Evolutionary conservation across 1,284 basidiomycete species (phyloP).

Genomic region (Mycena citricolor): DNA sequence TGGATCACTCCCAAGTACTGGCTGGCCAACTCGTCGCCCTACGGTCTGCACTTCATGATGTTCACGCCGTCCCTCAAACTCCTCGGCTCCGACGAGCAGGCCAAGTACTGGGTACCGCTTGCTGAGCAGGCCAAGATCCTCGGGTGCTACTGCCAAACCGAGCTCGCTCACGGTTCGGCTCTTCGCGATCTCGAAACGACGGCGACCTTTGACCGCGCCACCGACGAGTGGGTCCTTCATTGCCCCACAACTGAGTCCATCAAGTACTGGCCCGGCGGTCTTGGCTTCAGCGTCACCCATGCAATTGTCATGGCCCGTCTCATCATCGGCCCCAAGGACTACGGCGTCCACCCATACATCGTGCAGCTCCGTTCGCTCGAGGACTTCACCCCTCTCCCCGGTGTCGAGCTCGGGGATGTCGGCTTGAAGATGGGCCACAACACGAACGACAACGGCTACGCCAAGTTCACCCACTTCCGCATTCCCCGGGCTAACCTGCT

Average conservation of each 20-base stretch:
- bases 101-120: slow-evolving; percentile 25
- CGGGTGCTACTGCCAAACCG: slow-evolving; percentile 26
- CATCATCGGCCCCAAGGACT: slow-evolving; percentile 18
- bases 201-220: slow-evolving; percentile 24
- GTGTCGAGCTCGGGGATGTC: slow-evolving; percentile 28
- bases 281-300: slow-evolving; percentile 26
- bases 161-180: slow-evolving; percentile 25
- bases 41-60: slow-evolving; percentile 15
- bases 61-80: slow-evolving; percentile 27
- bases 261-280: slow-evolving; percentile 28
- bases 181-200: slow-evolving; percentile 28
- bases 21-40: slow-evolving; percentile 27
- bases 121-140: slow-evolving; percentile 24
- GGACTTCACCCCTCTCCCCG: slow-evolving; percentile 22
- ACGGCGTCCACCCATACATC: slow-evolving; percentile 27
- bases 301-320: slow-evolving; percentile 28
- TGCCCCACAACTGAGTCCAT: slow-evolving; percentile 27
- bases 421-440: slow-evolving; percentile 26
- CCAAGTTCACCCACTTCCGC: slow-evolving; percentile 24
- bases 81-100: slow-evolving; percentile 25
- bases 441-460: slow-evolving; percentile 27
- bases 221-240: slow-evolving; percentile 28
- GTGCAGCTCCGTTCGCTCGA: slow-evolving; percentile 26
- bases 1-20: slow-evolving; percentile 8
- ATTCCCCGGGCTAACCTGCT: slow-evolving; percentile 26